These are phyloP conservation scores for Acacia concinna DNA, from an alignment of 331 rosid genomes.

Conservation along the genomic window DNA sequence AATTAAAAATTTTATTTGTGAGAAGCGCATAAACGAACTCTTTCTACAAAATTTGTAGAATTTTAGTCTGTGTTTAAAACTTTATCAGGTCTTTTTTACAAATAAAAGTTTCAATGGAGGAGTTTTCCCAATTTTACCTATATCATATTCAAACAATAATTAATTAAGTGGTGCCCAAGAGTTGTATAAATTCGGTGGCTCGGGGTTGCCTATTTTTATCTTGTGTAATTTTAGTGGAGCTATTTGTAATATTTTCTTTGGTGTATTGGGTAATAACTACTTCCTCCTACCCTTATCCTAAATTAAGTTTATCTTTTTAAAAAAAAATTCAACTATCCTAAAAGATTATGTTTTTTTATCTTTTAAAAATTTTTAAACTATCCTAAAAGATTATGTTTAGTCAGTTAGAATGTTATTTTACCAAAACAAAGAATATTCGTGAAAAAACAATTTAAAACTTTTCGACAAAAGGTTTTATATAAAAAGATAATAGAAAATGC, in stretches of 20 bases:
- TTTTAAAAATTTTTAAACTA: too few species aligned
- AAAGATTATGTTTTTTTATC: too few species aligned
- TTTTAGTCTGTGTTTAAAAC: too few species aligned
- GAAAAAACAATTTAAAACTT: neutral
- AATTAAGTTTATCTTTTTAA: too few species aligned
- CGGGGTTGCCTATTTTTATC: neutral
- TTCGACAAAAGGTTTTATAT: neutral
- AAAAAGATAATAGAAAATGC: neutral
- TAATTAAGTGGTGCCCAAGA: neutral
- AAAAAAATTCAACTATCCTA: too few species aligned
- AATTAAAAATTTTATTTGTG: neutral
- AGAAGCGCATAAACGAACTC: neutral
- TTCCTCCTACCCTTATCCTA: too few species aligned
- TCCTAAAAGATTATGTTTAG: neutral
- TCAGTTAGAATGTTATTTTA: neutral
- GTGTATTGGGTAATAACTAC: neutral
- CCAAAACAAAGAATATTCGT: neutral
- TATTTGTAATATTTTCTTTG: neutral
- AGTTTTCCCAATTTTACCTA: too few species aligned
- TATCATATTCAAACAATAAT: neutral
- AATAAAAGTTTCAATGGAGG: too few species aligned
- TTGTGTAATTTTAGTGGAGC: neutral
- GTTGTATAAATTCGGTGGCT: neutral
- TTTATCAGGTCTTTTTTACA: too few species aligned
- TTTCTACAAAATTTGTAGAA: too few species aligned